Evolutionary conservation across 1,139 yeast species (phyloP).

Genomic region (Suhomyces kunorum): DNA sequence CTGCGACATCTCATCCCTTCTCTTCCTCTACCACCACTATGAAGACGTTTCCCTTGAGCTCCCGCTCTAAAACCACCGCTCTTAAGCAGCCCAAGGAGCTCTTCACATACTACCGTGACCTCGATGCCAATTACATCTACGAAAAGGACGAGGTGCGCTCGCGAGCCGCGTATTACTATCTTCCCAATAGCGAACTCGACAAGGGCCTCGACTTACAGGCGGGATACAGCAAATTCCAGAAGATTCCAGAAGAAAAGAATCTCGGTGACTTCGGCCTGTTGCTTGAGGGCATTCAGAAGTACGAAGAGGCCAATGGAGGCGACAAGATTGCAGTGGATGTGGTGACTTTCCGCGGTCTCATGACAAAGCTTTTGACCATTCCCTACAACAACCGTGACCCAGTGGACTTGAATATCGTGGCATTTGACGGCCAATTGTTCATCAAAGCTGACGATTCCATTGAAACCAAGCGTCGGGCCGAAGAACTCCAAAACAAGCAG

Average conservation of each 20-base stretch:
- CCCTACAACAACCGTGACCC: slow-evolving; percentile 59
- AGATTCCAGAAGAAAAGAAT: slow-evolving; percentile 54
- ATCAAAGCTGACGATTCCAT: slow-evolving; percentile 60
- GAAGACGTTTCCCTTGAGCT: slow-evolving; percentile 45
- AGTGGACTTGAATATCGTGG: slow-evolving; percentile 63
- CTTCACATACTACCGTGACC: slow-evolving; percentile 56
- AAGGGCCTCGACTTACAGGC: slow-evolving; percentile 56
- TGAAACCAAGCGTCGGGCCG: slow-evolving; percentile 32
- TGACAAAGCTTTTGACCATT: slow-evolving; percentile 65
- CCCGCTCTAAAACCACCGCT: slow-evolving; percentile 54
- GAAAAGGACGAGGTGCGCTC: slow-evolving; percentile 51
- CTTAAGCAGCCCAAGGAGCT: slow-evolving; percentile 77
- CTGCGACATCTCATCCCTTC: not conserved
- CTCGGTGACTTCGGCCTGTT: slow-evolving; percentile 60
- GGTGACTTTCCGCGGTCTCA: slow-evolving; percentile 80
- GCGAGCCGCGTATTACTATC: slow-evolving; percentile 63
- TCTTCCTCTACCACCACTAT: slow-evolving; percentile 20
- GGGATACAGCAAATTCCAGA: slow-evolving; percentile 62
- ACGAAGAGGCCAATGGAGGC: slow-evolving; percentile 52
- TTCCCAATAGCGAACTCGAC: slow-evolving; percentile 65
- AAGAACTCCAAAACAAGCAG: slow-evolving; percentile 27
- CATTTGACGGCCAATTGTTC: slow-evolving; percentile 81
- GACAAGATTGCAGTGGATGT: slow-evolving; percentile 61
- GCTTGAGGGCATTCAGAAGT: slow-evolving; percentile 52
- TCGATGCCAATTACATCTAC: slow-evolving; percentile 44